Conservation (phyloP, 495 filamentous ascomycete species). For the Hyaloscypha finlandica region DNA sequence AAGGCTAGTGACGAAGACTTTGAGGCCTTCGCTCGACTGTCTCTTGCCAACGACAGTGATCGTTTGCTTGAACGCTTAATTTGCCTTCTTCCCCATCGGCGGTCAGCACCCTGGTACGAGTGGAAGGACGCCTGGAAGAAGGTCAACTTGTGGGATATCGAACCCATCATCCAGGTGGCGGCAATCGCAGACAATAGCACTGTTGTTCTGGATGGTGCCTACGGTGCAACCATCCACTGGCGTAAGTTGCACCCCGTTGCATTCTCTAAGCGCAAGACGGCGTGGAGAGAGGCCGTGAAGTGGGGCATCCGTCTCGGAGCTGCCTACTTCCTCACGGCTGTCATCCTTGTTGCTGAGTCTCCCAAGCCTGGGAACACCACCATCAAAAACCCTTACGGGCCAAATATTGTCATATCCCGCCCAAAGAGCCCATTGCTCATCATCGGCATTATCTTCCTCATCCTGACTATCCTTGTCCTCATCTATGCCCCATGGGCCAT, state of each 20-base stretch:
- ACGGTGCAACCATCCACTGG: constrained; percentile 30
- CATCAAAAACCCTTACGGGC: constrained; percentile 19
- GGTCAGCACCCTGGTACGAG: background rate
- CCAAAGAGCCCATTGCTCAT: background rate
- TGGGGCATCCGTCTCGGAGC: background rate
- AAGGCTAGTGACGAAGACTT: constrained; percentile 41
- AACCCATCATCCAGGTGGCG: constrained; percentile 38
- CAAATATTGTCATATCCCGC: background rate
- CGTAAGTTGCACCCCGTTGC: constrained; percentile 19
- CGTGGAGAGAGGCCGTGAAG: constrained; percentile 12
- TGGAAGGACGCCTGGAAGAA: background rate
- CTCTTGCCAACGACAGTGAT: constrained; percentile 46
- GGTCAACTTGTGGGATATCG: constrained; percentile 47
- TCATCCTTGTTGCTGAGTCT: no score
- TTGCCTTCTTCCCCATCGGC: constrained; percentile 28
- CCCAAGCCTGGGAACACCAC: background rate
- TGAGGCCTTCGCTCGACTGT: constrained; percentile 49
- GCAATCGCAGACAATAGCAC: constrained; percentile 39
- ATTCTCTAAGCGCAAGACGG: background rate
- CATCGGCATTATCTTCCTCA: constrained; percentile 4
- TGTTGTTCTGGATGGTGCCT: constrained; percentile 42
- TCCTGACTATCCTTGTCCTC: constrained; percentile 17
- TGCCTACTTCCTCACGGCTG: no score
- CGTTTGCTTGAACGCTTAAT: constrained; percentile 46
- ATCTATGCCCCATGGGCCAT: constrained; percentile 22